Evolutionary conservation across 306 rosid genomes (phyloP), one percentile per base, ranked within the genome.

Genomic region (Citrullus colocynthis): DNA sequence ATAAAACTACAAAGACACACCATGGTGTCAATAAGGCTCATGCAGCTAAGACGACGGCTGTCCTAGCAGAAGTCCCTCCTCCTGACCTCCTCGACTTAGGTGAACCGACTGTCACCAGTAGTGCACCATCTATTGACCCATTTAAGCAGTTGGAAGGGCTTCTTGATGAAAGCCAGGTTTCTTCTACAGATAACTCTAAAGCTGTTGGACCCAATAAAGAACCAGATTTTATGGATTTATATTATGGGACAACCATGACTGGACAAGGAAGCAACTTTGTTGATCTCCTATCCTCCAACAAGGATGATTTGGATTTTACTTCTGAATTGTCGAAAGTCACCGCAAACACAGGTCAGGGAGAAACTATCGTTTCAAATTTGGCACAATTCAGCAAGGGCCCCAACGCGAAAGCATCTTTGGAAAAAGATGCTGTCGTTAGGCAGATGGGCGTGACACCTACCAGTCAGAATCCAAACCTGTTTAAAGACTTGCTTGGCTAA

Each of bases 391-490:
- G 73, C 51, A 93, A 88, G 85, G 98, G 96, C 61, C 87, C 87
- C 18, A 82, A 85, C 42, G 41, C 60, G 7, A 89, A 81, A 81
- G 86, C 82, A 41, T 59, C 96, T 3, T 80, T 93, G 80, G 85
- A 93, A 83, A 90, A 85, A 80, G 98, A 93, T 84, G 88, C 98
- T 28, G 86, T 84, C 58, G 98, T 90, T 63, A 89, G 98, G 86
- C 98, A 93, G 83, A 80, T 93, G 94, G 97, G 97, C 2, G 97
- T 93, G 85, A 93, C 48, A 71, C 94, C 96, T 51, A 42, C 96
- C n/a, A 87, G 85, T 81, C 93, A 83, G 83, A 93, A 93, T 82
- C 96, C 96, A 8, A 88, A 90, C 84, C 85, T 93, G 80, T 90
- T 90, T 60, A 84, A 41, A 76, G 98, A 93, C 85, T 85, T 92